Evolutionary conservation across 352 stramenopile genomes (phyloP), one percentile per base, ranked within the genome.

Genomic region (Phytophthora sp.): DNA sequence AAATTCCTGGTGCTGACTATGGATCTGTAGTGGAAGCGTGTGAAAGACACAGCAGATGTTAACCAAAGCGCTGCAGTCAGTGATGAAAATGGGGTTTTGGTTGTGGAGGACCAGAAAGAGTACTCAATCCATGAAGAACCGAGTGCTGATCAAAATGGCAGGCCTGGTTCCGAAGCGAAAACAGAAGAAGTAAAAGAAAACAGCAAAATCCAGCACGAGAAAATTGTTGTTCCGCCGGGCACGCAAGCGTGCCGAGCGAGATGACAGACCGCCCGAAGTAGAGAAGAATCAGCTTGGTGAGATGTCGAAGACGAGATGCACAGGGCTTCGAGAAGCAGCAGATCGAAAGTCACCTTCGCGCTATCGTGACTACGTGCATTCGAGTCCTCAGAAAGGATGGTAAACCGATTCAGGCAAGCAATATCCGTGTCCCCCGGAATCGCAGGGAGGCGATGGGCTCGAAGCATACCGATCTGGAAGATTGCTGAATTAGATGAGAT

Each of bases 401-500:
- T 12, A 52, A 36, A 13, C 6, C 44, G 3, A 52, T 36, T 24
- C 8, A 13, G 5, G 9, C 23, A 2, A 41, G 21, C 15, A 15
- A 60, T 4, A 13, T 50, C 7, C 29, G 18, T 11, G 16, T 42
- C 2, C 30, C 53, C 12, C 23, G 15, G 18, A 61, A 52, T 33
- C 39, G 12, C 2, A 7, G 38, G 7, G 13, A 41, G 41, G 38
- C 38, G 9, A 50, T 61, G 8, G 2, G 38, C 0, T 63, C 55
- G 12, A 36, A 63, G n/a, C 12, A 63, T 3, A 30, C 13, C 13
- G 23, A 36, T 29, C 9, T 63, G 42, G 42, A 18, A 15, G 4
- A 21, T 36, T 11, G 47, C 46, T 16, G 45, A 58, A 8, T 16
- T 54, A 5, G 18, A 45, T 24, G 35, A 66, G 30, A 54, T 58